Evolutionary conservation across 192 early-diverging fungal species (phyloP), one percentile per base, ranked within the genome.

Genomic region (Pilobolus umbonatus): DNA sequence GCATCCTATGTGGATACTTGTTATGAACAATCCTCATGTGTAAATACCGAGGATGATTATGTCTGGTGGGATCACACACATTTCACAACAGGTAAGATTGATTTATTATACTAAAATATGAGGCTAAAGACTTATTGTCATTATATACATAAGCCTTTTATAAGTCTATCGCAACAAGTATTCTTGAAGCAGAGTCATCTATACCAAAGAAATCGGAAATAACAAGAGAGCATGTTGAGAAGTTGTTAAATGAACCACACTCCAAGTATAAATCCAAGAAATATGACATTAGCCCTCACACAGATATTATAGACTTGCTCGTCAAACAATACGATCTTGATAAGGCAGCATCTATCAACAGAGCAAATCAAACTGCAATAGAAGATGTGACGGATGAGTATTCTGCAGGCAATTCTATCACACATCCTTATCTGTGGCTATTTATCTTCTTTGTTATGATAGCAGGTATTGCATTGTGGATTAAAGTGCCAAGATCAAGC

Each of bases 51-150:
- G 3, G 46, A 63, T 31, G 44, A 57, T 21, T 73, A 51, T 50
- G 25, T 73, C 15, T 73, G 71, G 71, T 73, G 61, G 50, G 71
- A 73, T 36, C 34, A 46, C 11, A 57, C 62, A n/a, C 65, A 73
- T 59, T 39, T 67, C 3, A 73, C 71, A 28, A 62, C 53, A 59
- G 60, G 64, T 62, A 61, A 53, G 40, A n/a, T n/a, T n/a, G n/a
- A n/a, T n/a, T n/a, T n/a, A n/a, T n/a, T n/a, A n/a, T n/a, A n/a
- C n/a, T n/a, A n/a, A n/a, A n/a, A n/a, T n/a, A n/a, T n/a, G n/a
- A n/a, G n/a, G n/a, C n/a, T n/a, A n/a, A n/a, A n/a, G n/a, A n/a
- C n/a, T n/a, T n/a, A n/a, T n/a, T n/a, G n/a, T n/a, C n/a, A n/a
- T n/a, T n/a, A n/a, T n/a, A n/a, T n/a, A 7, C n/a, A 30, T 10